These are phyloP conservation scores for Plectosphaerella sp. DNA, from an alignment of 2,329 filamentous ascomycete species.

Conservation along the genomic window DNA sequence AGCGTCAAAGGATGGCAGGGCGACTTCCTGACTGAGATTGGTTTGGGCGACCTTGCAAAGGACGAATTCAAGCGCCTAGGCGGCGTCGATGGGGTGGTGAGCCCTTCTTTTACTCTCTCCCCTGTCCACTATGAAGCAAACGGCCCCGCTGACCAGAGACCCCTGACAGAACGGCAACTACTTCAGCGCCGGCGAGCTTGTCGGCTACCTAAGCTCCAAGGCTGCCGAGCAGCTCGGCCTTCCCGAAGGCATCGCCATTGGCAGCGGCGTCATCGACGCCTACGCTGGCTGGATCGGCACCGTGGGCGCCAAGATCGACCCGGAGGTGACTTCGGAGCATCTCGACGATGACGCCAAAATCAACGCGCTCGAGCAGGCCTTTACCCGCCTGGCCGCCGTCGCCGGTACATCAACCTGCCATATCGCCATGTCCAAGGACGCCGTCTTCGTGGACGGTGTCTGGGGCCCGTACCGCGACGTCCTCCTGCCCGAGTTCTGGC, in stretches of 20 bases:
- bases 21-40: constrained; percentile 84
- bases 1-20: constrained; percentile 98
- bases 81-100: constrained; percentile 90
- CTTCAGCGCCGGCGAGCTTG: constrained; percentile 85
- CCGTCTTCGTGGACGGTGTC: constrained; percentile 90
- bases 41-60: constrained; percentile 76
- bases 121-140: constrained; percentile 5
- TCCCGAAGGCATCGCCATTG: constrained; percentile 81
- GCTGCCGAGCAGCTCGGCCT: constrained; percentile 82
- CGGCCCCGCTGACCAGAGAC: too few relatives aligned
- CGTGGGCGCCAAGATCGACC: constrained; percentile 90
- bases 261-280: constrained; percentile 94
- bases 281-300: constrained; percentile 99
- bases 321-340: constrained; percentile 52
- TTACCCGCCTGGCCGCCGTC: constrained; percentile 87
- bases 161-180: constrained; percentile 77
- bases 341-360: constrained; percentile 64
- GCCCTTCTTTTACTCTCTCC: constrained; percentile 39
- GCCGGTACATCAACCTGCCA: constrained; percentile 97
- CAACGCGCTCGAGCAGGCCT: constrained; percentile 89
- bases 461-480: constrained; percentile 98
- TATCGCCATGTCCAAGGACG: constrained; percentile 87
- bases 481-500: constrained; percentile 87
- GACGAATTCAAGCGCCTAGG: constrained; percentile 92
- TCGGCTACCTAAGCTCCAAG: constrained; percentile 78